Percentiles rank a stretch among this genome's conserved stretches.
phyloP scores from a whole-genome alignment of 73 alveolate species.

The Symbiodinium natans region DNA sequence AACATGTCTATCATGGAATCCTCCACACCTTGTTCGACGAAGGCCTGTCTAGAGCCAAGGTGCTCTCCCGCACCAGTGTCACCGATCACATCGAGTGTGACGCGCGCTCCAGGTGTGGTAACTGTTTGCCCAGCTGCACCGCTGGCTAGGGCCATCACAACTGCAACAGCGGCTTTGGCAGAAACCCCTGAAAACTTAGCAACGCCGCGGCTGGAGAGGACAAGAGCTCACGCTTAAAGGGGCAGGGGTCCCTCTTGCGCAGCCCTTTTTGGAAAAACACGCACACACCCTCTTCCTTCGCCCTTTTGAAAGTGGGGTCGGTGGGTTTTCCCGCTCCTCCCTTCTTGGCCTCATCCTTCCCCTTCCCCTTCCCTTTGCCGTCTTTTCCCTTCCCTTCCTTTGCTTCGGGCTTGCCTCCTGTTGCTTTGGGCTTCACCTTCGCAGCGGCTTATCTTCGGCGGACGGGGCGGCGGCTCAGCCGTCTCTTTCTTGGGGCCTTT shows the following conservation, averaged over 20 bases:
- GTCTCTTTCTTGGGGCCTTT: background rate
- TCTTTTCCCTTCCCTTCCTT: background rate
- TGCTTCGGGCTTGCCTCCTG: background rate
- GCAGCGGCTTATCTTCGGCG: background rate
- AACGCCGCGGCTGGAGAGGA: too few species aligned
- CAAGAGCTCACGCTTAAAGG: conserved; percentile 20
- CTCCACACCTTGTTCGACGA: background rate
- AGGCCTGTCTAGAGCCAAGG: background rate
- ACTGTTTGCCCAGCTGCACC: background rate
- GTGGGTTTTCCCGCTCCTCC: background rate
- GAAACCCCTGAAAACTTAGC: too few species aligned
- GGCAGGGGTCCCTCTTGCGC: conserved; percentile 24
- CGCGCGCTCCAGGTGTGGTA: background rate
- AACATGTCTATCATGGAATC: background rate
- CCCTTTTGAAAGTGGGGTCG: background rate
- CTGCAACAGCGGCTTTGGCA: conserved; percentile 24
- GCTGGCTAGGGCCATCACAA: background rate
- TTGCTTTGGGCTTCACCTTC: background rate
- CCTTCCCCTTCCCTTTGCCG: background rate
- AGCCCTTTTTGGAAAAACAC: conserved; percentile 9
- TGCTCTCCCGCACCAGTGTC: conserved; percentile 55
- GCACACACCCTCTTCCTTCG: conserved; percentile 6
- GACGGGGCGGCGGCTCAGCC: background rate
- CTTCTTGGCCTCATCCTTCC: background rate
- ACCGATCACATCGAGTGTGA: background rate